Evolutionary conservation across 1,139 yeast species (phyloP).

Genomic region (Magnusiomyces paraingens): DNA sequence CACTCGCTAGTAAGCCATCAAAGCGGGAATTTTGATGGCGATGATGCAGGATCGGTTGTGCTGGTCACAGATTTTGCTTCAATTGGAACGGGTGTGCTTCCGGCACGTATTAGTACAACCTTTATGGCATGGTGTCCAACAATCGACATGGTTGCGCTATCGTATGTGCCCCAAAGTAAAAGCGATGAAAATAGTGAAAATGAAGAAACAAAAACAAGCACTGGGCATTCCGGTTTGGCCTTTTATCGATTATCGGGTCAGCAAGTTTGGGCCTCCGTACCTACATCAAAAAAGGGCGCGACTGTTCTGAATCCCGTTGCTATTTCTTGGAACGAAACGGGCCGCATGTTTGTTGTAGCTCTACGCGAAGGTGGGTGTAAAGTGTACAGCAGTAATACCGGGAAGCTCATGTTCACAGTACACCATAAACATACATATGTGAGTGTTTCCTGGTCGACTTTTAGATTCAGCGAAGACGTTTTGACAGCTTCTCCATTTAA

Average conservation of each 20-base stretch:
- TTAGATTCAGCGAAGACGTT: neutral
- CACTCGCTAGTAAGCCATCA: no score
- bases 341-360: slow-evolving; percentile 41
- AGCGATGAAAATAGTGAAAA: neutral
- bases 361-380: slow-evolving; percentile 43
- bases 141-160: slow-evolving; percentile 46
- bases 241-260: slow-evolving; percentile 52
- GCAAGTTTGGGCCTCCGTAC: slow-evolving; percentile 39
- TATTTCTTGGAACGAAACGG: slow-evolving; percentile 23
- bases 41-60: no score
- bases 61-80: slow-evolving; percentile 5
- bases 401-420: slow-evolving; percentile 32
- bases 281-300: neutral
- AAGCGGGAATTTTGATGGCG: no score
- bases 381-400: slow-evolving; percentile 46
- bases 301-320: neutral
- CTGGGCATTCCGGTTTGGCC: slow-evolving; percentile 42
- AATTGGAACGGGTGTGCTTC: slow-evolving; percentile 17
- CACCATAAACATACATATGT: neutral
- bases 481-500: slow-evolving; percentile 14
- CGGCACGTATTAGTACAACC: slow-evolving; percentile 35
- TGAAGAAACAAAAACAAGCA: slow-evolving; percentile 10
- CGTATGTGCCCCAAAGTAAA: neutral
- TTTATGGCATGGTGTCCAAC: slow-evolving; percentile 51
- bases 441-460: slow-evolving; percentile 10